phyloP scores from a whole-genome alignment of 768 basidiomycete genomes.

The Hemileccinum impolitum region DNA sequence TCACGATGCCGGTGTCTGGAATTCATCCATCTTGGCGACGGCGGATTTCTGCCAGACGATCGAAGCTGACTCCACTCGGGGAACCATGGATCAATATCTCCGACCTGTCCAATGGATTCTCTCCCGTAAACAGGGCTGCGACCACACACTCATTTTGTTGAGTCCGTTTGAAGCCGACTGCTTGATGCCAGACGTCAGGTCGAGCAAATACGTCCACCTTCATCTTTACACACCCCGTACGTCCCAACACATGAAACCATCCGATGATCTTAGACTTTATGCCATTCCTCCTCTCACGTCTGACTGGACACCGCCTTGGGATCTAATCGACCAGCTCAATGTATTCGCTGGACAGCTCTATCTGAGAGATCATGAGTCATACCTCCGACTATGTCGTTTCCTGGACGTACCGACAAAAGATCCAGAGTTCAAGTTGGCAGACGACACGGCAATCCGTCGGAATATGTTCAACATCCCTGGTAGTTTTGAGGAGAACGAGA shows the following conservation, averaged over 20 bases:
- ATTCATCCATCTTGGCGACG: neutral
- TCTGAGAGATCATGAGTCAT: neutral
- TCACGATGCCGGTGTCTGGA: neutral
- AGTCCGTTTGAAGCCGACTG: neutral
- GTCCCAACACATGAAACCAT: neutral
- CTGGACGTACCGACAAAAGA: neutral
- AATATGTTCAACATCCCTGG: constrained; percentile 5
- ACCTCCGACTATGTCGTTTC: neutral
- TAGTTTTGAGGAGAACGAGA: constrained; percentile 1
- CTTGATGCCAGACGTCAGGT: neutral
- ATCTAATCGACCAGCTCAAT: constrained; percentile 1
- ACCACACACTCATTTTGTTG: neutral
- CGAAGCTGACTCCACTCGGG: neutral
- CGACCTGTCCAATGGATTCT: constrained; percentile 3
- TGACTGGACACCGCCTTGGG: neutral
- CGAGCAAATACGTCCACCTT: neutral
- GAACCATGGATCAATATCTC: neutral
- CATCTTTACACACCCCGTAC: constrained; percentile 1
- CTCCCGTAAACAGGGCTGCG: neutral
- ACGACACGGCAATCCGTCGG: neutral
- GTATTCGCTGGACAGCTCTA: constrained; percentile 28
- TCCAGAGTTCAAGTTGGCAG: neutral
- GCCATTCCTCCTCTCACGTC: neutral
- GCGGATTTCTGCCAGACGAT: neutral
- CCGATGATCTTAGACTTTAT: neutral